These are phyloP conservation scores for Akanthomyces dipterigenus DNA, from an alignment of 2,329 filamentous ascomycete genomes.

Conservation along the genomic window DNA sequence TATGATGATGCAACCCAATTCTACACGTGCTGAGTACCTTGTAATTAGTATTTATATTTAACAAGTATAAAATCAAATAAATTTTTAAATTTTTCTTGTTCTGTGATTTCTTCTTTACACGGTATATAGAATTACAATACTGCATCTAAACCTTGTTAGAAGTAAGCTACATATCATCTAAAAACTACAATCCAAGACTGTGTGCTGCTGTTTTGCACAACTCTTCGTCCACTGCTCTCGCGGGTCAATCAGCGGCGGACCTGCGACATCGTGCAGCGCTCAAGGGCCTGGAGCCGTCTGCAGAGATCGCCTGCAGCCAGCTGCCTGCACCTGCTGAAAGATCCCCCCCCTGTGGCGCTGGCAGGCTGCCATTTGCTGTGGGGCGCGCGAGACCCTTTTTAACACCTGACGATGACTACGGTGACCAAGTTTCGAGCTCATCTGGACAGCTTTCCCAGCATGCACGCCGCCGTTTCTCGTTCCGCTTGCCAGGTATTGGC, in stretches of 20 bases:
- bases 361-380: background rate
- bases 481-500: background rate
- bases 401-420: constrained; percentile 7
- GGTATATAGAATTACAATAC: no score
- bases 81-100: no score
- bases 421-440: background rate
- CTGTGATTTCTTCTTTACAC: no score
- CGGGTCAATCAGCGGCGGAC: background rate
- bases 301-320: background rate
- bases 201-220: no score
- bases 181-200: no score
- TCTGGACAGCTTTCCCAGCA: constrained; percentile 5
- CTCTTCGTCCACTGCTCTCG: no score
- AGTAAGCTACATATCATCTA: no score
- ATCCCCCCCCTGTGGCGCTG: background rate
- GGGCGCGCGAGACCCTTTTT: constrained; percentile 9
- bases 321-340: background rate
- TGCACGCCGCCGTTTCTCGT: background rate
- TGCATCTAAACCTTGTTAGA: no score
- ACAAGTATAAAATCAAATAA: no score
- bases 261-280: background rate
- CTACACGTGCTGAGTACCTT: no score
- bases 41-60: no score
- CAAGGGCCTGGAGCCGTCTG: background rate
- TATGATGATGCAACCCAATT: no score